Evolutionary conservation across 2,329 filamentous ascomycete species (phyloP).

Genomic region (Nemania sp.): DNA sequence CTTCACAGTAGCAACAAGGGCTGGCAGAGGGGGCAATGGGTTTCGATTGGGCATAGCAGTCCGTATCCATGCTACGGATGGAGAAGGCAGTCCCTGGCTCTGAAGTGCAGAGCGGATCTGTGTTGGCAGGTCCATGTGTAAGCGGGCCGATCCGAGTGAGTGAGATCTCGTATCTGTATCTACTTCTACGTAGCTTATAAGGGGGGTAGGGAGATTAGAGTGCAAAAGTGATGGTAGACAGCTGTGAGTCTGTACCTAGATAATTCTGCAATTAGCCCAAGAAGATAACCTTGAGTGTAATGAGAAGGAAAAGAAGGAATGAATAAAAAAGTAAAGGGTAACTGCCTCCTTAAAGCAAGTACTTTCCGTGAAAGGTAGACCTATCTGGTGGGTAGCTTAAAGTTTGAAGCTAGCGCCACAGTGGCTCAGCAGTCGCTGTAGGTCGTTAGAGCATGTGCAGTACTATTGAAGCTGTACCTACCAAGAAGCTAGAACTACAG

Average conservation of each 20-base stretch:
- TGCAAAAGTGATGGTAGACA: background rate
- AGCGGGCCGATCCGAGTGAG: background rate
- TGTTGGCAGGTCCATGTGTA: slow-evolving; percentile 52
- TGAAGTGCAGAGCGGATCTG: slow-evolving; percentile 66
- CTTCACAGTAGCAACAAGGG: slow-evolving; percentile 81
- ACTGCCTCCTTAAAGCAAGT: too few relatives aligned
- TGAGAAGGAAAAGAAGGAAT: too few relatives aligned
- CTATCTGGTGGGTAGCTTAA: background rate
- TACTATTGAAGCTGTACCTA: background rate
- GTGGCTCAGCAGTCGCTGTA: slow-evolving; percentile 42
- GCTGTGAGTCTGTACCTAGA: background rate
- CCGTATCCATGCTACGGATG: slow-evolving; percentile 71
- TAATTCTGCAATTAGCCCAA: too few relatives aligned
- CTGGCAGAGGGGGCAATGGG: slow-evolving; percentile 72
- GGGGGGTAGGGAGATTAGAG: background rate
- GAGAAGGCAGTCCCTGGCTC: slow-evolving; percentile 65
- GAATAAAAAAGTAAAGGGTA: too few relatives aligned
- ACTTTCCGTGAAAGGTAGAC: too few relatives aligned
- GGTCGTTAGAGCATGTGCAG: too few relatives aligned
- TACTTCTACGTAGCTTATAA: too few relatives aligned
- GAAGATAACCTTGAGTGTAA: background rate
- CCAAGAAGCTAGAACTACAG: background rate
- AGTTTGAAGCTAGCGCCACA: slow-evolving; percentile 39
- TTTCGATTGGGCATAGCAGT: slow-evolving; percentile 68
- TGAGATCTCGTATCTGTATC: background rate